Conservation (phyloP, 768 basidiomycete species). For the Suillus tomentosus region DNA sequence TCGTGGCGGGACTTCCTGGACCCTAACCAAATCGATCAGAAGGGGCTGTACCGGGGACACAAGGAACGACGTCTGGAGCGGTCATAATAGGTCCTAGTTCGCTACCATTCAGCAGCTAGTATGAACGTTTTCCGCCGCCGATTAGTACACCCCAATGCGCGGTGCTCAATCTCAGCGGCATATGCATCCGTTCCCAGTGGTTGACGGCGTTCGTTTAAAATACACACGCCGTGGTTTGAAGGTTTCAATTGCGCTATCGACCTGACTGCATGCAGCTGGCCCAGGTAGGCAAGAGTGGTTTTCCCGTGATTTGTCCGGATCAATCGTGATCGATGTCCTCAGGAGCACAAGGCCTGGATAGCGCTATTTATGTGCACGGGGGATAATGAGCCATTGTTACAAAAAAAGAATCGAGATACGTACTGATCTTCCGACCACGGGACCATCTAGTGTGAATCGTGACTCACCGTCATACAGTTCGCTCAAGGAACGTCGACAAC, state of each 20-base stretch:
- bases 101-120: neutral
- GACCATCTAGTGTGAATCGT: neutral
- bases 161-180: neutral
- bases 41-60: neutral
- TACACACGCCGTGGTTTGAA: neutral
- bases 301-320: neutral
- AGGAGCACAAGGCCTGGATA: neutral
- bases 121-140: neutral
- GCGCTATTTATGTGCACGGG: neutral
- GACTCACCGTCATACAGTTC: neutral
- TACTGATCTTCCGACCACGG: neutral
- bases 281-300: neutral
- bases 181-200: neutral
- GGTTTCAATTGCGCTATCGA: neutral
- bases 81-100: neutral
- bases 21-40: constrained; percentile 4
- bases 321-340: neutral
- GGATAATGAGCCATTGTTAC: neutral
- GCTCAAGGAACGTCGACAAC: neutral
- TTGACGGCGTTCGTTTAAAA: constrained; percentile 1
- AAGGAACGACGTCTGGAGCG: neutral
- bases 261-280: neutral
- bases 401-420: neutral
- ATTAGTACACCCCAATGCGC: neutral
- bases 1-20: neutral